These are phyloP conservation scores for Tetragonia tetragonoides DNA, from an alignment of 148 eudicot genomes.

Conservation along the genomic window DNA sequence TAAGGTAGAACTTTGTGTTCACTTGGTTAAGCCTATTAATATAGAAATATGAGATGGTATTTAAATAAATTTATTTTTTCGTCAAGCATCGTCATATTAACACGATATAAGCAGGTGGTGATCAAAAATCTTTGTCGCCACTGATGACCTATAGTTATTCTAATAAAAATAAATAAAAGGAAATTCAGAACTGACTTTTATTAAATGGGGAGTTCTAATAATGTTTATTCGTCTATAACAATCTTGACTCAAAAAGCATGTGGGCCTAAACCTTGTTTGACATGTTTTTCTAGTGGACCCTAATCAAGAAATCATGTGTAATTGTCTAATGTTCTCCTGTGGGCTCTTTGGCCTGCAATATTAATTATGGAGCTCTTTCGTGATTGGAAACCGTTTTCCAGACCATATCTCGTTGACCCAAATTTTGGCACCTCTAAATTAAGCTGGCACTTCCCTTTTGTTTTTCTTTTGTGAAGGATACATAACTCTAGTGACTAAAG, in stretches of 20 bases:
- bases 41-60: too few species aligned
- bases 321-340: background rate
- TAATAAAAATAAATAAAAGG: too few species aligned
- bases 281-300: slow-evolving; percentile 10
- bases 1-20: too few species aligned
- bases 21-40: too few species aligned
- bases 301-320: background rate
- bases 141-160: too few species aligned
- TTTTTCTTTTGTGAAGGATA: background rate
- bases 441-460: slow-evolving; percentile 5
- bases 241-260: slow-evolving; percentile 6
- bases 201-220: too few species aligned
- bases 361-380: slow-evolving; percentile 4
- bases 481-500: too few species aligned
- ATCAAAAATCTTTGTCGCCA: too few species aligned
- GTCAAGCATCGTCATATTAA: too few species aligned
- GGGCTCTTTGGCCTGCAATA: slow-evolving; percentile 13
- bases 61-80: too few species aligned
- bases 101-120: too few species aligned
- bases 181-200: too few species aligned
- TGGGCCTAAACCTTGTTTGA: slow-evolving; percentile 5
- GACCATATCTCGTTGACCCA: slow-evolving; percentile 5
- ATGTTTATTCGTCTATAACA: background rate
- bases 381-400: background rate
- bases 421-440: background rate